A percentile compares a stretch with the other conserved stretches of the same genome.
phyloP scores from a whole-genome alignment of 805 yeast species.

The Starmera dryadoides region DNA sequence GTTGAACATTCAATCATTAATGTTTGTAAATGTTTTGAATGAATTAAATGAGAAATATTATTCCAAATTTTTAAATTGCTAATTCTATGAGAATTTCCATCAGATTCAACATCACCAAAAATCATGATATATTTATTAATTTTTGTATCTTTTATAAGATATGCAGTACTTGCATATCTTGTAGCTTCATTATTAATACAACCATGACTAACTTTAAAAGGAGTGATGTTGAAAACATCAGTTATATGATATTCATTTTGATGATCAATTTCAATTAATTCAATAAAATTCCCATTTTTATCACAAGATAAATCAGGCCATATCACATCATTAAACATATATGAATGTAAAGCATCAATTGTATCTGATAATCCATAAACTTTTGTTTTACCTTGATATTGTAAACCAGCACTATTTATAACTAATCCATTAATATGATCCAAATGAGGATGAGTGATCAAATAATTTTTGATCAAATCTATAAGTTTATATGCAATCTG shows the following conservation, averaged over 20 bases:
- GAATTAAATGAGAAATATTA: constrained; percentile 39
- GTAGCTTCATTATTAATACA: constrained; percentile 21
- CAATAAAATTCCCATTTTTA: constrained; percentile 20
- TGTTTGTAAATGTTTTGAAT: constrained; percentile 34
- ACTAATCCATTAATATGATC: constrained; percentile 72
- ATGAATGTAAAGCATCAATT: constrained; percentile 38
- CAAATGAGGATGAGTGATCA: constrained; percentile 77
- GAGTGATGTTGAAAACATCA: constrained; percentile 18
- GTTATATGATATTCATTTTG: not conserved
- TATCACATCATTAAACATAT: constrained; percentile 63
- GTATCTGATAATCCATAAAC: constrained; percentile 52
- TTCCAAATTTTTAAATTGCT: constrained; percentile 46
- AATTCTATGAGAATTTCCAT: constrained; percentile 35
- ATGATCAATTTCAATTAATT: constrained; percentile 9
- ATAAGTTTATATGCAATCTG: constrained; percentile 26
- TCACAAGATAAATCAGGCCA: constrained; percentile 64
- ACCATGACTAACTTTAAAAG: constrained; percentile 36
- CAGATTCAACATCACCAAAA: constrained; percentile 86
- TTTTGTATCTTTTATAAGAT: constrained; percentile 35
- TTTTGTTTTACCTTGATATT: constrained; percentile 25
- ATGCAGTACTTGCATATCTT: constrained; percentile 45
- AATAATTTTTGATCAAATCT: constrained; percentile 32
- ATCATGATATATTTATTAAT: constrained; percentile 38
- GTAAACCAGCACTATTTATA: constrained; percentile 59
- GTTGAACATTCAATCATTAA: constrained; percentile 78